phyloP scores from a whole-genome alignment of 208 protist genomes.

The Trypanosoma melophagium region DNA sequence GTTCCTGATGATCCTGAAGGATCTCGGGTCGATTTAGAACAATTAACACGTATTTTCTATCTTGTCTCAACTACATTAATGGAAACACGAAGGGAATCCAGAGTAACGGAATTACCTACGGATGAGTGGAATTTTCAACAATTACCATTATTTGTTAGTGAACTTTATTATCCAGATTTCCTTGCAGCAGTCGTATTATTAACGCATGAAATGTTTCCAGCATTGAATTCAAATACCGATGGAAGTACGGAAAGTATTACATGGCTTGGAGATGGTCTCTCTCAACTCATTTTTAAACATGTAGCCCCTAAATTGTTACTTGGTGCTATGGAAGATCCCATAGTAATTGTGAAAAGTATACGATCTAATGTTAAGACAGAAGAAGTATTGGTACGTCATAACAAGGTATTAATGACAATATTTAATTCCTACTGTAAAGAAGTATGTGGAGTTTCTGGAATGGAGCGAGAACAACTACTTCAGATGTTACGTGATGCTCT shows the following conservation, averaged over 20 bases:
- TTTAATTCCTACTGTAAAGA: constrained; percentile 81
- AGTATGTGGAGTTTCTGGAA: constrained; percentile 55
- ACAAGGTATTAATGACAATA: constrained; percentile 58
- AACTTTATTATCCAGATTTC: constrained; percentile 73
- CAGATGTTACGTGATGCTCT: constrained; percentile 81
- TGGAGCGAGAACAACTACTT: constrained; percentile 74
- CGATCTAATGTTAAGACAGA: constrained; percentile 54
- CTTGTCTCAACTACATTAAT: constrained; percentile 30
- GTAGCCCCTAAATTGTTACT: constrained; percentile 20
- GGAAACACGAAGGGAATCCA: not conserved
- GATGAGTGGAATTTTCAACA: not conserved
- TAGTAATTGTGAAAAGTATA: constrained; percentile 43
- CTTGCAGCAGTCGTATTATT: constrained; percentile 60
- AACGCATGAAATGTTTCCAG: constrained; percentile 55
- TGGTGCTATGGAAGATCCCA: constrained; percentile 25
- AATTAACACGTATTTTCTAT: constrained; percentile 59
- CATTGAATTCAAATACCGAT: constrained; percentile 1
- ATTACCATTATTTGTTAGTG: constrained; percentile 12
- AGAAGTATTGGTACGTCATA: constrained; percentile 47
- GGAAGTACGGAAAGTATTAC: constrained; percentile 13
- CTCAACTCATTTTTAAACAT: constrained; percentile 26
- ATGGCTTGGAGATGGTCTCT: constrained; percentile 57
- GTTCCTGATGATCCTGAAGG: constrained; percentile 29
- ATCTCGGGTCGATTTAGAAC: constrained; percentile 43
- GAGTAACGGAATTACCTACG: not conserved